These are phyloP conservation scores for Aspergillus brasiliensis DNA, from an alignment of 2,329 filamentous ascomycete genomes.

Conservation along the genomic window DNA sequence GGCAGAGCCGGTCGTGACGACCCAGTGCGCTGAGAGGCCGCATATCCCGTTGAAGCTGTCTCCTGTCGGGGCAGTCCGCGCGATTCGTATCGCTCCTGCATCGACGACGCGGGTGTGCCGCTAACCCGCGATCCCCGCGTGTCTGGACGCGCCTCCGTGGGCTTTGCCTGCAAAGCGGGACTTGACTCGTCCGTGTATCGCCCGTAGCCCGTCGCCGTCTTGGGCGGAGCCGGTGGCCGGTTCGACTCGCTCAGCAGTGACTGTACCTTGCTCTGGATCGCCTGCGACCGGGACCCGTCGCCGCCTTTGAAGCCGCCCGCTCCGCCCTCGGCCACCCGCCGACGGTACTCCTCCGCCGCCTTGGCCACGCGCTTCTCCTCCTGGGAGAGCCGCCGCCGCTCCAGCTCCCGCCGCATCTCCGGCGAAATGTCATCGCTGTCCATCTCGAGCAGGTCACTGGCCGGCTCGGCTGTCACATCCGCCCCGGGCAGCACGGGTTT, in stretches of 20 bases:
- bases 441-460: constrained; percentile 67
- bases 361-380: constrained; percentile 89
- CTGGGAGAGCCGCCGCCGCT: constrained; percentile 76
- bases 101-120: constrained; percentile 9
- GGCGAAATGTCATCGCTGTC: constrained; percentile 74
- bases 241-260: constrained; percentile 76
- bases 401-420: constrained; percentile 86
- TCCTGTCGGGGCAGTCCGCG: constrained; percentile 21
- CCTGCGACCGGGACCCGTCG: constrained; percentile 68
- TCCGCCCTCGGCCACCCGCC: constrained; percentile 68
- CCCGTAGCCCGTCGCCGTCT: constrained; percentile 88
- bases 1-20: constrained; percentile 56
- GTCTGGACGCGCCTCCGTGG: constrained; percentile 28
- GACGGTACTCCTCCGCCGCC: constrained; percentile 84
- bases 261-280: constrained; percentile 90
- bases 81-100: constrained; percentile 19
- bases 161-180: constrained; percentile 44
- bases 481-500: constrained; percentile 69
- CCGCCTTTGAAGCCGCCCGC: constrained; percentile 50
- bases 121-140: constrained; percentile 25
- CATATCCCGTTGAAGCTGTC: constrained; percentile 24
- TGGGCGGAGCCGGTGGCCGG: constrained; percentile 57
- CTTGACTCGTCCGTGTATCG: constrained; percentile 67
- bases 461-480: constrained; percentile 69
- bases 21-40: constrained; percentile 30